Conservation (phyloP, 1,139 yeast genomes). For the Candida glucosophila region DNA sequence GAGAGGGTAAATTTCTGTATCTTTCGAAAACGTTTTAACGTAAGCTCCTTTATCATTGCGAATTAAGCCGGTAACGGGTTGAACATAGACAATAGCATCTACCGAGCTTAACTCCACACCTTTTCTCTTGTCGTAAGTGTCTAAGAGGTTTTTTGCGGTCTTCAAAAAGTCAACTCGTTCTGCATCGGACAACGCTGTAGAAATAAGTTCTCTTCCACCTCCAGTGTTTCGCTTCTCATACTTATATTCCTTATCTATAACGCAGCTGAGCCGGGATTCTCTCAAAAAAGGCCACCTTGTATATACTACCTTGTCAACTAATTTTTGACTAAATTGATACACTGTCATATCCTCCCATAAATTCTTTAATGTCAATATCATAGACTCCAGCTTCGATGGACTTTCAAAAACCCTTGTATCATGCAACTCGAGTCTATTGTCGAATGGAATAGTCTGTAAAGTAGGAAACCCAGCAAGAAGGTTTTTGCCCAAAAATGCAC, state of each 20-base stretch:
- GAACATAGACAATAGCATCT: constrained; percentile 55
- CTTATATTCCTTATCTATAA: constrained; percentile 46
- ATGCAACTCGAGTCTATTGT: constrained; percentile 40
- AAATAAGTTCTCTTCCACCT: constrained; percentile 23
- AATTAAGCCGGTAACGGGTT: constrained; percentile 70
- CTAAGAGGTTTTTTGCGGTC: constrained; percentile 21
- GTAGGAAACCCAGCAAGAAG: constrained; percentile 89
- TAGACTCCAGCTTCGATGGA: constrained; percentile 76
- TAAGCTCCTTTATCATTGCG: constrained; percentile 70
- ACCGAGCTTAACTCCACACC: constrained; percentile 56
- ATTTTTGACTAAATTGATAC: constrained; percentile 53
- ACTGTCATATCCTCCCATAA: constrained; percentile 38
- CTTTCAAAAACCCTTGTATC: constrained; percentile 76
- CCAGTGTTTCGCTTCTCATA: constrained; percentile 32
- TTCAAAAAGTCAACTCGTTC: constrained; percentile 35
- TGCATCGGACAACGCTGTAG: constrained; percentile 30
- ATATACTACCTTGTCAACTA: constrained; percentile 54
- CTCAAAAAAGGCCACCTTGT: constrained; percentile 85
- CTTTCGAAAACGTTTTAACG: constrained; percentile 53
- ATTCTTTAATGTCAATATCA: constrained; percentile 57
- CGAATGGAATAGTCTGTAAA: constrained; percentile 59
- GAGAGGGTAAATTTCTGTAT: constrained; percentile 55
- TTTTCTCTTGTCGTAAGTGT: constrained; percentile 35
- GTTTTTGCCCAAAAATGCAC: constrained; percentile 62
- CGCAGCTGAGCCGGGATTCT: constrained; percentile 65